These are phyloP conservation scores for Acanthamoeba polyphaga DNA, from an alignment of 208 protist genomes.

Conservation along the genomic window DNA sequence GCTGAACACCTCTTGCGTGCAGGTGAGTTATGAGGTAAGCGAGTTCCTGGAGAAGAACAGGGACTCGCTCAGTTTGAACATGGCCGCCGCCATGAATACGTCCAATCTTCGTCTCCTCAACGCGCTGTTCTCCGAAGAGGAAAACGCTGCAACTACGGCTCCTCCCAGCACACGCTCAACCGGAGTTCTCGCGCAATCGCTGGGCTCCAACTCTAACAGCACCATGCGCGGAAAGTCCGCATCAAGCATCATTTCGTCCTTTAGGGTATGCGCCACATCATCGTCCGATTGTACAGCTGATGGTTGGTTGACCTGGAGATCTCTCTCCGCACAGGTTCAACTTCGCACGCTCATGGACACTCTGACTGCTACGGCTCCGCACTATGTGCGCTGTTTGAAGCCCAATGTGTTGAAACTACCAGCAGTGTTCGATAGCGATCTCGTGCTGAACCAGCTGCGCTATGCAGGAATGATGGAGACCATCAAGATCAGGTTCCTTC, in stretches of 20 bases:
- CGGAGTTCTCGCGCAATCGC: slow-evolving; percentile 84
- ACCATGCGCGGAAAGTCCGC: slow-evolving; percentile 44
- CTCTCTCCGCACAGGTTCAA: slow-evolving; percentile 78
- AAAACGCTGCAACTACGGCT: background rate
- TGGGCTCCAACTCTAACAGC: slow-evolving; percentile 77
- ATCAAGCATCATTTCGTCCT: slow-evolving; percentile 61
- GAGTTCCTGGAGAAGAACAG: slow-evolving; percentile 93
- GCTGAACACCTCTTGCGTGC: background rate
- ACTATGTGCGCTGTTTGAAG: slow-evolving; percentile 96
- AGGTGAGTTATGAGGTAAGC: slow-evolving; percentile 85
- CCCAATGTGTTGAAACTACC: slow-evolving; percentile 87
- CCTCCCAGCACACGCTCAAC: background rate
- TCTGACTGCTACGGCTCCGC: slow-evolving; percentile 91
- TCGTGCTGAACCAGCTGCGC: slow-evolving; percentile 75
- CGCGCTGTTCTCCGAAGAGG: background rate
- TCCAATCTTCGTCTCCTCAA: background rate
- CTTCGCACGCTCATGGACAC: slow-evolving; percentile 80
- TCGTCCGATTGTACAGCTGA: background rate
- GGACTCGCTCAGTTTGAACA: slow-evolving; percentile 59
- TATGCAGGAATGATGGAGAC: slow-evolving; percentile 85
- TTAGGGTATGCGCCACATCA: background rate
- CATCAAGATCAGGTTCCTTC: slow-evolving; percentile 77
- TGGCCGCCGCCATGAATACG: slow-evolving; percentile 92
- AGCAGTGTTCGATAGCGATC: background rate
- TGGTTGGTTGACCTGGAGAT: background rate